A percentile compares a stretch with the other conserved stretches of the same genome.
Conservation (phyloP, 2,329 filamentous ascomycete genomes). For the Curvularia hawaiiensis region DNA sequence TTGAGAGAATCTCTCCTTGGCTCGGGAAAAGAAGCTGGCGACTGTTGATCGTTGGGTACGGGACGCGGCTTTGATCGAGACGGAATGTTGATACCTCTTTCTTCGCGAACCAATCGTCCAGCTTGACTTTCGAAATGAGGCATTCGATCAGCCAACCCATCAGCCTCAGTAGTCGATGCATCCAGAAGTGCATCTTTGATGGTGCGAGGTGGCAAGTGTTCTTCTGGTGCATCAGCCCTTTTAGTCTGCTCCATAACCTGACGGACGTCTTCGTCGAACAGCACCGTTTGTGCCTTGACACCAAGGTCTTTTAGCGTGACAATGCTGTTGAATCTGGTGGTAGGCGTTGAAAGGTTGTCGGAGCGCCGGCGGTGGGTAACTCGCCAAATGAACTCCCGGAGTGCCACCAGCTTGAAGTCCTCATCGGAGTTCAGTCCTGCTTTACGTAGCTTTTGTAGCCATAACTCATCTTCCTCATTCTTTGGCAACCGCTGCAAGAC, state of each 20-base stretch:
- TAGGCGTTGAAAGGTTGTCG: slow-evolving; percentile 49
- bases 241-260: slow-evolving; percentile 52
- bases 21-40: slow-evolving; percentile 43
- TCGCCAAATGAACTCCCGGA: slow-evolving; percentile 91
- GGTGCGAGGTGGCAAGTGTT: slow-evolving; percentile 64
- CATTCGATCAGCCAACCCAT: slow-evolving; percentile 58
- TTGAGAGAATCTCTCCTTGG: slow-evolving; percentile 42
- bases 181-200: slow-evolving; percentile 91
- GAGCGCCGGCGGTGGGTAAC: slow-evolving; percentile 74
- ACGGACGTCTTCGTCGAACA: slow-evolving; percentile 76
- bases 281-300: slow-evolving; percentile 84
- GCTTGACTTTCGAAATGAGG: slow-evolving; percentile 49
- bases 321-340: slow-evolving; percentile 67
- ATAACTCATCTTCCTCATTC: slow-evolving; percentile 93
- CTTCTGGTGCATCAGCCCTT: slow-evolving; percentile 39
- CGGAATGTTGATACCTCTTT: slow-evolving; percentile 32
- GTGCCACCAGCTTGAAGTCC: slow-evolving; percentile 83
- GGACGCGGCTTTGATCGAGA: slow-evolving; percentile 26
- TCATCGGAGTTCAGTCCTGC: slow-evolving; percentile 83
- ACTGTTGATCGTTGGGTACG: slow-evolving; percentile 23
- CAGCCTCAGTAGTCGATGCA: slow-evolving; percentile 86
- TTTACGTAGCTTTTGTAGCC: slow-evolving; percentile 83
- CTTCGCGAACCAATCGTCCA: slow-evolving; percentile 41
- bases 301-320: slow-evolving; percentile 76
- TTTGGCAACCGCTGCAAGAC: slow-evolving; percentile 68